Evolutionary conservation across 2,329 filamentous ascomycete genomes (phyloP).

Genomic region (Pyrenophora graminea): DNA sequence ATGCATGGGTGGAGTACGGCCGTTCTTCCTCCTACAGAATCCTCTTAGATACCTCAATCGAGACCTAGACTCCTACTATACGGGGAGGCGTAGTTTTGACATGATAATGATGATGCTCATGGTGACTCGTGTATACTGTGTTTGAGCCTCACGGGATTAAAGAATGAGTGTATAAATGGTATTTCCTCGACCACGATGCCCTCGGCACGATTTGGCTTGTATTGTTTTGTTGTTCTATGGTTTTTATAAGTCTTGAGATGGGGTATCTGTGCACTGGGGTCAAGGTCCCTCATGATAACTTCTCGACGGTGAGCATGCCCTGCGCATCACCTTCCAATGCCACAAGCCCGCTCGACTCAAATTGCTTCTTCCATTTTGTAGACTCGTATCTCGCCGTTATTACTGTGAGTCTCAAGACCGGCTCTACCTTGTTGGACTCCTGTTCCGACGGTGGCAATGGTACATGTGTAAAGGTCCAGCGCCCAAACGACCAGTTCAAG

Average conservation of each 20-base stretch:
- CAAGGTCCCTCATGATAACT: slow-evolving; percentile 10
- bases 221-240: not conserved
- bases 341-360: slow-evolving; percentile 60
- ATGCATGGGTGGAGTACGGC: not conserved
- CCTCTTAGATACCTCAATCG: not conserved
- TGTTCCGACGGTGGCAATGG: slow-evolving; percentile 43
- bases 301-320: slow-evolving; percentile 29
- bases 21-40: not conserved
- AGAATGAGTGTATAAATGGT: no score
- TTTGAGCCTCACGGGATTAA: no score
- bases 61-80: not conserved
- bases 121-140: no score
- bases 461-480: slow-evolving; percentile 84
- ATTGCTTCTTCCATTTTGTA: slow-evolving; percentile 74
- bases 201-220: no score
- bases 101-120: no score
- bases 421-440: slow-evolving; percentile 52
- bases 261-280: not conserved
- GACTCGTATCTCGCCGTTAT: slow-evolving; percentile 75
- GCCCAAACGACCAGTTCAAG: slow-evolving; percentile 95
- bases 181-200: no score
- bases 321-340: slow-evolving; percentile 28
- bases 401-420: slow-evolving; percentile 71
- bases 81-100: not conserved
- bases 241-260: not conserved